A percentile compares a stretch with the other conserved stretches of the same genome.
phyloP scores from a whole-genome alignment of 805 yeast genomes.

The Metschnikowia sp. region DNA sequence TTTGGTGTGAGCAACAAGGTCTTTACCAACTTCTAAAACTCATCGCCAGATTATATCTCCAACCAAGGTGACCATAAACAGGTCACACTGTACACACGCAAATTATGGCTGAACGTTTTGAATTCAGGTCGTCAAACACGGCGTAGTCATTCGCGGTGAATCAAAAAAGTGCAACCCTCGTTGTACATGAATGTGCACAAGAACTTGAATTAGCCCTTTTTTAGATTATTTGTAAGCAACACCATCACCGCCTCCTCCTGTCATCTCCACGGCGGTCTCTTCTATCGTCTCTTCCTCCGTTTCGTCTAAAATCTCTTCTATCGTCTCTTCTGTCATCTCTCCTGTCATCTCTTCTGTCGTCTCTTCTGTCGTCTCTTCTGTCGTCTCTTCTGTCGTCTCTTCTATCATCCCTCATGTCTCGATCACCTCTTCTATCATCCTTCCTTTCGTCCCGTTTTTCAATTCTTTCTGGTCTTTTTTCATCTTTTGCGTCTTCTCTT shows the following conservation, averaged over 20 bases:
- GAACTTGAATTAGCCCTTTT: no score
- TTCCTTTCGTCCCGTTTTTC: background rate
- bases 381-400: background rate
- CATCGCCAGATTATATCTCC: no score
- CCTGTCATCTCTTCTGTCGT: background rate
- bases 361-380: background rate
- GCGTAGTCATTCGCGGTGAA: no score
- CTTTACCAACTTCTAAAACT: no score
- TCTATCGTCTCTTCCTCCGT: background rate
- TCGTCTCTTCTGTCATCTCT: background rate
- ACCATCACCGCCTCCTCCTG: background rate
- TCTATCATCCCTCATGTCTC: background rate
- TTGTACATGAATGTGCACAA: no score
- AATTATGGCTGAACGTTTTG: no score
- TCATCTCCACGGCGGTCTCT: background rate
- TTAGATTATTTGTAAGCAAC: no score
- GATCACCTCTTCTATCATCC: background rate
- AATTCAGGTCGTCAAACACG: no score
- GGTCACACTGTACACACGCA: no score
- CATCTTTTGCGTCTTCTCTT: background rate
- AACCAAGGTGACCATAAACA: no score
- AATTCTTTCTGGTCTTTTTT: background rate
- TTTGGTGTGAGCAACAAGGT: no score
- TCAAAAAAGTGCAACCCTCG: no score
- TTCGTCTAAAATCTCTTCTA: background rate